Percentiles rank a stretch among this genome's conserved stretches.
Conservation (phyloP, 2,329 filamentous ascomycete species). For the Pseudogymnoascus sp. region DNA sequence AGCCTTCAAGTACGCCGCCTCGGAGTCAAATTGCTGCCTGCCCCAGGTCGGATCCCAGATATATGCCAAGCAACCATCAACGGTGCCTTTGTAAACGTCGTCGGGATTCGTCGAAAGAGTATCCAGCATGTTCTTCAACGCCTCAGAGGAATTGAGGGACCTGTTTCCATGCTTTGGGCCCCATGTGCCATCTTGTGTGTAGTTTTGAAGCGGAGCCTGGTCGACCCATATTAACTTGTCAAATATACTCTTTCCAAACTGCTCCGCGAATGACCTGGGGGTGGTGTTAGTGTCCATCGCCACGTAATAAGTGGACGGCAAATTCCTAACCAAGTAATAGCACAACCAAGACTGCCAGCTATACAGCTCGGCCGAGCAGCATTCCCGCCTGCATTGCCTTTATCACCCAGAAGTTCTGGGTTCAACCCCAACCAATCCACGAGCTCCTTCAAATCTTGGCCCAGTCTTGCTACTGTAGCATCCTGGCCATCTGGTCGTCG, state of each 20-base stretch:
- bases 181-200: conserved; percentile 24
- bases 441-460: conserved; percentile 28
- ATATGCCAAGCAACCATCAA: conserved; percentile 28
- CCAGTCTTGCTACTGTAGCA: conserved; percentile 25
- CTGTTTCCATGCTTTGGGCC: conserved; percentile 26
- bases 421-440: conserved; percentile 15
- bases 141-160: conserved; percentile 26
- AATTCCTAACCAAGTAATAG: conserved; percentile 27
- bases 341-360: conserved; percentile 29
- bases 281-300: neutral
- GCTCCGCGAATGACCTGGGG: conserved; percentile 27
- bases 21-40: conserved; percentile 15
- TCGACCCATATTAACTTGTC: conserved; percentile 29
- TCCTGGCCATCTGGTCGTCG: conserved; percentile 28
- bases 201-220: conserved; percentile 30
- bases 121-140: conserved; percentile 25
- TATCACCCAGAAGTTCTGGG: conserved; percentile 5
- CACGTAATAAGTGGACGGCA: neutral
- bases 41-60: conserved; percentile 17
- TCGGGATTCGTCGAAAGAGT: conserved; percentile 23
- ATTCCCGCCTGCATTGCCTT: neutral
- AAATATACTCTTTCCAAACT: conserved; percentile 27
- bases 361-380: conserved; percentile 19
- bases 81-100: conserved; percentile 26
- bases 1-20: neutral